Percentiles rank a stretch among this genome's conserved stretches.
phyloP scores from a whole-genome alignment of 176 grass and related monocot species.

The Bonia amplexicaulis region DNA sequence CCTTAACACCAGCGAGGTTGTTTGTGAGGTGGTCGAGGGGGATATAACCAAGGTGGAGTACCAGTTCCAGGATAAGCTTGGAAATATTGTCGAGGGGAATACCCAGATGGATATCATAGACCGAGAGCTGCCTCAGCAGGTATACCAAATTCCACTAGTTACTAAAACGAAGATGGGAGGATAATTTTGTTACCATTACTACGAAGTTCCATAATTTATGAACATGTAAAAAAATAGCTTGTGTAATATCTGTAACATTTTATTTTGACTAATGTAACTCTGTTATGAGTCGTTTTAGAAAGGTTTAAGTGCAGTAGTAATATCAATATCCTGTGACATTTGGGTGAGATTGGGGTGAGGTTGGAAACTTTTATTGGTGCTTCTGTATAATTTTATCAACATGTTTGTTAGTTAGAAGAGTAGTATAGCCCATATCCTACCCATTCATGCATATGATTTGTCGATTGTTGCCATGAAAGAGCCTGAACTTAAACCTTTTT shows the following conservation, averaged over 20 bases:
- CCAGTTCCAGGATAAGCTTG: constrained; percentile 95
- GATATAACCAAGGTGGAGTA: constrained; percentile 80
- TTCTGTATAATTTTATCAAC: background rate
- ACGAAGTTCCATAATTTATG: background rate
- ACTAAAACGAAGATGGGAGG: background rate
- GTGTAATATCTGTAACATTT: background rate
- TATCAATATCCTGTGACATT: background rate
- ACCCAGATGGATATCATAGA: constrained; percentile 69
- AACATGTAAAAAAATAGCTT: background rate
- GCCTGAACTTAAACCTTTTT: background rate
- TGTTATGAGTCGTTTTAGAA: background rate
- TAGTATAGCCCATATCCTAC: background rate
- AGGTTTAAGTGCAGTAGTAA: background rate
- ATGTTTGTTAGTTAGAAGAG: background rate
- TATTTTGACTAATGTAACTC: background rate
- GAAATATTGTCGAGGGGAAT: constrained; percentile 84
- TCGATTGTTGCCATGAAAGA: background rate
- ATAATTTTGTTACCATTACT: background rate
- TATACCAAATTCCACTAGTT: constrained; percentile 6
- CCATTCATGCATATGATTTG: background rate
- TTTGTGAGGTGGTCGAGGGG: constrained; percentile 87
- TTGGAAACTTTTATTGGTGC: background rate
- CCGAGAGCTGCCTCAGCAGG: constrained; percentile 75
- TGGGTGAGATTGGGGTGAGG: background rate
- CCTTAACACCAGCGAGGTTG: constrained; percentile 86